Evolutionary conservation across 2,329 filamentous ascomycete genomes (phyloP), one percentile per base, ranked within the genome.

Genomic region (Coniochaeta sp.): DNA sequence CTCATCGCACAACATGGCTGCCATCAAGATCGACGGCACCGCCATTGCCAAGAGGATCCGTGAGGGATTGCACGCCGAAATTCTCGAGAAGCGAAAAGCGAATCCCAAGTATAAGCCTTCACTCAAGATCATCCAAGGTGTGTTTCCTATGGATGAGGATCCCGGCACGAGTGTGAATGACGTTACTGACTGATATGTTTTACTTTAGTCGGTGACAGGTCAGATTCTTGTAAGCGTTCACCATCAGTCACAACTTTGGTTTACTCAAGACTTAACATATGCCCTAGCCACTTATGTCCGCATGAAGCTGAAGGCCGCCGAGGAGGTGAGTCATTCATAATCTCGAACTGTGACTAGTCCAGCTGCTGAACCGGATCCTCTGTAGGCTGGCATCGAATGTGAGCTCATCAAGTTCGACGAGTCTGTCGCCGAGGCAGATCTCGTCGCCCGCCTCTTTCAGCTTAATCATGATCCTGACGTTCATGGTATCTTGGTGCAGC

Each of bases 261-360:
- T 11, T 11, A 47, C 43, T 2, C 12, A n/a, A 26, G 47, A 52
- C 47, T n/a, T 52, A 31, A 52, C 47, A 31, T 22, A 17, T 31
- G 7, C 47, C 47, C 47, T 28, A 93, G 90, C 88, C 71, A 98
- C 93, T 58, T 99, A 99, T 89, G 93, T 99, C 77, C 93, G 93
- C 78, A 99, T 99, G 95, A 99, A 99, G 81, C 80, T 97, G 71
- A 99, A 97, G 83, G 95, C 95, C 66, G 95, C 95, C 61, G 81
- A 90, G 73, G 95, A 98, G 83, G 90, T 92, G 79, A 67, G 77
- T 65, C 12, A 17, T 12, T 24, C 34, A 4, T 17, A n/a, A 28
- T n/a, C 26, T 52, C 12, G 6, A 24, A 47, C 24, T 5, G n/a
- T 52, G 22, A 6, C 47, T 17, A 14, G 24, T 52, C 22, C 16